Conservation (phyloP, 2,329 filamentous ascomycete species). For the Neocucurbitaria cava region DNA sequence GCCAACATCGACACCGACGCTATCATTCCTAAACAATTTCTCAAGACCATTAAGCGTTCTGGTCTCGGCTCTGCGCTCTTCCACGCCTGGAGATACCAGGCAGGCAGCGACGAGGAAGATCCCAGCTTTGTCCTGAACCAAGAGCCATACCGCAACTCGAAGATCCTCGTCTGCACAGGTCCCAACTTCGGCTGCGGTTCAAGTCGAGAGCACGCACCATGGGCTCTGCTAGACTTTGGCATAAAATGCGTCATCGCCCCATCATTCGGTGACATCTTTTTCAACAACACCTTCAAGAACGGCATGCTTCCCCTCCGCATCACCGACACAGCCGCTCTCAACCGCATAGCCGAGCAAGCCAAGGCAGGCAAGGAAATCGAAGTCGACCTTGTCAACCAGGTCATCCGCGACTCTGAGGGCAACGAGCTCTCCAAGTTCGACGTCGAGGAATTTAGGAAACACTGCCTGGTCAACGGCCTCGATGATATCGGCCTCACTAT, state of each 20-base stretch:
- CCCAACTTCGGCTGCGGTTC: slow-evolving; percentile 95
- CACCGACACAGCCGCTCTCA: slow-evolving; percentile 68
- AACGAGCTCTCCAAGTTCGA: slow-evolving; percentile 80
- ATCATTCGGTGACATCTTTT: slow-evolving; percentile 91
- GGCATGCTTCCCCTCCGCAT: slow-evolving; percentile 92
- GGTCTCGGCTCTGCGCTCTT: slow-evolving; percentile 90
- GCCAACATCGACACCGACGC: slow-evolving; percentile 98
- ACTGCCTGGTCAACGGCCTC: slow-evolving; percentile 90
- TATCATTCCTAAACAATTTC: slow-evolving; percentile 98
- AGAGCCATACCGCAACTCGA: slow-evolving; percentile 80
- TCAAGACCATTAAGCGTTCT: slow-evolving; percentile 98
- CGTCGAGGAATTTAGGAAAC: slow-evolving; percentile 91
- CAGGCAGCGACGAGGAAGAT: slow-evolving; percentile 74
- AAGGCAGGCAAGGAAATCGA: slow-evolving; percentile 82
- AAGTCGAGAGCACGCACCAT: slow-evolving; percentile 93
- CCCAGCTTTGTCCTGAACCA: slow-evolving; percentile 88
- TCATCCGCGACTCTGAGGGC: slow-evolving; percentile 78
- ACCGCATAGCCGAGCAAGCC: slow-evolving; percentile 78
- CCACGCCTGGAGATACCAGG: slow-evolving; percentile 76
- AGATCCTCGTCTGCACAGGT: slow-evolving; percentile 91
- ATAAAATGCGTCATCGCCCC: slow-evolving; percentile 93
- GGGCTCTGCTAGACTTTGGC: slow-evolving; percentile 95
- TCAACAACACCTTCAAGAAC: slow-evolving; percentile 99
- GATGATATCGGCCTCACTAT: slow-evolving; percentile 96
- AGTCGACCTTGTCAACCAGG: slow-evolving; percentile 85